Base-by-base conservation (phyloP, 2,329 filamentous ascomycete genomes). In the Pezicula rhizophila region DNA sequence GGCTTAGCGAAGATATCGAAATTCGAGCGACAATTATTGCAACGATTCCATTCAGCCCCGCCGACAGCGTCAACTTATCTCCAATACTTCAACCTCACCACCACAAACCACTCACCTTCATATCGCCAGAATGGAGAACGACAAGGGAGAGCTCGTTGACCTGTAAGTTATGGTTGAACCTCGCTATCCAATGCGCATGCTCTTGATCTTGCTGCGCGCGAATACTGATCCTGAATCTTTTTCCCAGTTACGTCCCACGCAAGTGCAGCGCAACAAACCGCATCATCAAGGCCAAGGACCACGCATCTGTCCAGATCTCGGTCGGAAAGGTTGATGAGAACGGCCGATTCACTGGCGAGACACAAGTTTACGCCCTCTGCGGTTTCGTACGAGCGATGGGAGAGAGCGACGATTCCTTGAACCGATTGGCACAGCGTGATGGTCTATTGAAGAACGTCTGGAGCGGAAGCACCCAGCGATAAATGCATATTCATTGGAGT, bases 271-370 rank as follows among this genome's bases (percentile, higher is more conserved):
- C 91, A 66, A 96, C 92, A 75, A 95, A 95, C 89, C 89, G 93
- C 78, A 96, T 97, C 82, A 97, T 99, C 85, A 96, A 96, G 82
- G 90, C 93, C 80, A 96, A 97, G 81, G 93, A 99, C 79, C 93
- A 99, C 83, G 92, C 89, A 67, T 95, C 89, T 57, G 93, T 97
- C 66, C 93, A 99, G 78, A 89, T 99, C 75, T 89, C 86, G 66
- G 80, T 99, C 71, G 92, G 86, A 75, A 97, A 96, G 81, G 93
- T 99, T 66, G 92, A 97, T 75, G 93, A 99, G 85, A 95, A 91
- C 79, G 93, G 93, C 72, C 89, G 91, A 62, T 68, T 84, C 77
- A 89, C 89, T 64, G 90, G 92, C 75, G 93, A 96, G 80, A 95
- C 91, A 85, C 87, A 96, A 76, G 85, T 89, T 70, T 99, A 96